phyloP scores from a whole-genome alignment of 164 flowering plant species.

The Aristolochia californica region DNA sequence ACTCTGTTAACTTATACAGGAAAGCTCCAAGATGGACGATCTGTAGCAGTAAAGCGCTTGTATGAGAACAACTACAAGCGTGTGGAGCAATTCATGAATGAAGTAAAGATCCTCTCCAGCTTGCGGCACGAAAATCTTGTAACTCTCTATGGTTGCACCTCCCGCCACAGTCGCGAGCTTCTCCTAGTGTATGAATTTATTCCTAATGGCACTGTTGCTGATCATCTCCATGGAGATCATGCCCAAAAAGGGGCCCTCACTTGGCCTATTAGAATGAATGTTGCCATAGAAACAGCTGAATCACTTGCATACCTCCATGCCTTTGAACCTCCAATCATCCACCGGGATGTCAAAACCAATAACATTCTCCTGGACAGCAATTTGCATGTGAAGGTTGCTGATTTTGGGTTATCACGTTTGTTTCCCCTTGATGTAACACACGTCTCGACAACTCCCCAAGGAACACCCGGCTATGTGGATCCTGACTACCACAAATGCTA shows the following conservation, averaged over 20 bases:
- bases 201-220: conserved; percentile 69
- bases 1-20: conserved; percentile 15
- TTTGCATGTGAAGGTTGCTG: conserved; percentile 67
- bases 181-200: conserved; percentile 68
- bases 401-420: conserved; percentile 63
- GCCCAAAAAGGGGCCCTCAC: conserved; percentile 21
- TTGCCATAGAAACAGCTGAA: conserved; percentile 59
- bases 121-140: conserved; percentile 63
- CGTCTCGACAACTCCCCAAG: conserved; percentile 76
- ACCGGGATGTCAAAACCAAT: conserved; percentile 68
- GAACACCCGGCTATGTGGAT: conserved; percentile 82
- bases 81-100: conserved; percentile 67
- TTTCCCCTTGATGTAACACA: conserved; percentile 59
- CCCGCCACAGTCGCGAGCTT: conserved; percentile 55
- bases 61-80: conserved; percentile 49
- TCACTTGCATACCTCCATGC: conserved; percentile 70
- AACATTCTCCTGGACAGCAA: conserved; percentile 63
- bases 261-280: conserved; percentile 56
- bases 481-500: conserved; percentile 75
- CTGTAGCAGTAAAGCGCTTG: conserved; percentile 68
- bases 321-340: conserved; percentile 41
- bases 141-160: conserved; percentile 69
- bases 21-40: conserved; percentile 57
- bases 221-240: conserved; percentile 54
- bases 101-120: conserved; percentile 51